A percentile compares a stretch with the other conserved stretches of the same genome.
Conservation (phyloP, 192 early-diverging fungal species). For the Coemansia biformis region DNA sequence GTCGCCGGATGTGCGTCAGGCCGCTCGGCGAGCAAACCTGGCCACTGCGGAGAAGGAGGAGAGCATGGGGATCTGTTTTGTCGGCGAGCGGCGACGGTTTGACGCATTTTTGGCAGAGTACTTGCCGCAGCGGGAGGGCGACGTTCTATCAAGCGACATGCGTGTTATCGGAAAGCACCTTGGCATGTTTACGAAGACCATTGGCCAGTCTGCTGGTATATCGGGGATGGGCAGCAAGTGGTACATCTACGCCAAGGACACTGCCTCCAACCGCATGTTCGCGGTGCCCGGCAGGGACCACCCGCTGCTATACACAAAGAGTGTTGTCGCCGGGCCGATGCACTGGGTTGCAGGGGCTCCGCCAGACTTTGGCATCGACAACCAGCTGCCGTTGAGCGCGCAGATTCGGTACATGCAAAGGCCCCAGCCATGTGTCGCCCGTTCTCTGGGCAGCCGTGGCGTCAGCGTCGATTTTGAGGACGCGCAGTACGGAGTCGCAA, state of each 20-base stretch:
- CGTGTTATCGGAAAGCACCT: constrained; percentile 42
- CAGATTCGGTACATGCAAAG: constrained; percentile 60
- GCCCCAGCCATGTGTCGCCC: constrained; percentile 39
- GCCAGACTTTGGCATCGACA: constrained; percentile 15
- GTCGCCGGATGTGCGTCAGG: constrained; percentile 57
- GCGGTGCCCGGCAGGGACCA: constrained; percentile 57
- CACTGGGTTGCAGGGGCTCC: constrained; percentile 48
- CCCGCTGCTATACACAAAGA: constrained; percentile 23
- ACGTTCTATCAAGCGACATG: constrained; percentile 45
- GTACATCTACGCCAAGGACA: constrained; percentile 72
- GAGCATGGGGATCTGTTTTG: constrained; percentile 96
- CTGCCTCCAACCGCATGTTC: constrained; percentile 57
- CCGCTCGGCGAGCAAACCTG: constrained; percentile 59
- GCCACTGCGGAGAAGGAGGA: constrained; percentile 66
- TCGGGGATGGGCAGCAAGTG: constrained; percentile 57
- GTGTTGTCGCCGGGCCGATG: constrained; percentile 24
- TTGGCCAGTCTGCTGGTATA: constrained; percentile 74
- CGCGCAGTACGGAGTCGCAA: constrained; percentile 56
- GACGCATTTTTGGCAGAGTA: constrained; percentile 69
- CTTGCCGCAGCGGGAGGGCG: constrained; percentile 41
- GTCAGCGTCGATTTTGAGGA: constrained; percentile 51
- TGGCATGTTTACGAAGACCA: constrained; percentile 68
- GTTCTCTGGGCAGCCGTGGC: neutral
- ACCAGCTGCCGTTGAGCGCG: constrained; percentile 29
- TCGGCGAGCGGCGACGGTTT: constrained; percentile 74